Evolutionary conservation across 768 basidiomycete genomes (phyloP).

Genomic region (Lanmaoa rubissima): DNA sequence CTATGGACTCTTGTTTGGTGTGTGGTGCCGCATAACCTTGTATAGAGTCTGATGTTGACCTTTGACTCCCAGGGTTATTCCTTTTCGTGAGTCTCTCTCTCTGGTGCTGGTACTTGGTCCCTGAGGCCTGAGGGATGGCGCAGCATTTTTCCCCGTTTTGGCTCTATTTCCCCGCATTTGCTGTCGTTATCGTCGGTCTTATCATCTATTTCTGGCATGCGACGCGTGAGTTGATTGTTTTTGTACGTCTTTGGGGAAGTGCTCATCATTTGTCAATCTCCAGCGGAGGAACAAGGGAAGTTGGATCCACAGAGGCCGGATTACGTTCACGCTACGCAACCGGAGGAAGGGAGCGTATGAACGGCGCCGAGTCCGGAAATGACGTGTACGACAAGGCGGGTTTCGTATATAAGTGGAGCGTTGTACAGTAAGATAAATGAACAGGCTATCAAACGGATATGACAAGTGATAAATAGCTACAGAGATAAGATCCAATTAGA

Average conservation of each 20-base stretch:
- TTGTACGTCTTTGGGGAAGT: neutral
- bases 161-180: conserved; percentile 84
- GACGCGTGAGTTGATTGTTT: conserved; percentile 57
- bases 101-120: neutral
- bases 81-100: conserved; percentile 42
- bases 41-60: conserved; percentile 8
- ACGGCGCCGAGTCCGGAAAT: neutral
- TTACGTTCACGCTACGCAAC: conserved; percentile 44
- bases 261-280: conserved; percentile 10
- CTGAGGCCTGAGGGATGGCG: conserved; percentile 12
- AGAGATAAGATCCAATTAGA: conserved; percentile 32
- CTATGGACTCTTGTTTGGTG: conserved; percentile 76
- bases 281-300: conserved; percentile 75
- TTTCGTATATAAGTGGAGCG: neutral
- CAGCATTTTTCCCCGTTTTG: conserved; percentile 84
- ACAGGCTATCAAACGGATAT: no score
- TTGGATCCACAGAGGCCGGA: conserved; percentile 55
- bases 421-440: neutral
- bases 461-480: conserved; percentile 6
- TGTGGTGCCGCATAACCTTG: neutral
- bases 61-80: conserved; percentile 40
- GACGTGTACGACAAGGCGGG: neutral
- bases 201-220: conserved; percentile 86
- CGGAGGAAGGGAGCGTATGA: conserved; percentile 2
- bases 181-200: conserved; percentile 66